phyloP scores from a whole-genome alignment of 768 basidiomycete genomes.

The Sporobolomyces phaffii region DNA sequence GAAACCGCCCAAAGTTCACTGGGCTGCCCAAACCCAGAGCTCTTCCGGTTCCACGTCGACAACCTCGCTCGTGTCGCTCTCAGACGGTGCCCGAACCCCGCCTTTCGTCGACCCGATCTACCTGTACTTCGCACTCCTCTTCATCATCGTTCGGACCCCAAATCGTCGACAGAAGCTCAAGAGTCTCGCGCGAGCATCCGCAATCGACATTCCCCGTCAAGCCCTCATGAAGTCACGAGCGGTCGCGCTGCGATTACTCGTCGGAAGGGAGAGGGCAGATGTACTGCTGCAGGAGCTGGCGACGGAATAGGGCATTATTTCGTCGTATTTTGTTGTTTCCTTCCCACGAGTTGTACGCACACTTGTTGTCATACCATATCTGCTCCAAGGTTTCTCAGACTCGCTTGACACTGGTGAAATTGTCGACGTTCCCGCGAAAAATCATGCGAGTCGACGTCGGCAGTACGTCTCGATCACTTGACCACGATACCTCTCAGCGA shows the following conservation, averaged over 20 bases:
- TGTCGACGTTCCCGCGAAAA: no score
- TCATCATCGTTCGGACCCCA: slow-evolving; percentile 28
- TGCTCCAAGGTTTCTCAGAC: no score
- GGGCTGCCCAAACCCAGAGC: not conserved
- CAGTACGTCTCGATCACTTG: no score
- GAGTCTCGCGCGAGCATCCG: not conserved
- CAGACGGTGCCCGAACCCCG: not conserved
- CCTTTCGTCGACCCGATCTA: slow-evolving; percentile 7
- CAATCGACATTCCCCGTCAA: not conserved
- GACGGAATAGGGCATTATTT: no score
- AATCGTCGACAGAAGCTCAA: slow-evolving; percentile 19
- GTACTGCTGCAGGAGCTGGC: not conserved
- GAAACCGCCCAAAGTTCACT: slow-evolving; percentile 23
- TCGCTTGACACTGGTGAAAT: no score
- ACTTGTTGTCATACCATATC: slow-evolving; percentile 8
- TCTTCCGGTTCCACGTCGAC: no score
- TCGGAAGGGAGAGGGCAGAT: not conserved
- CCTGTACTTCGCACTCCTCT: slow-evolving; percentile 19
- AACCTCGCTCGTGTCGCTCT: no score
- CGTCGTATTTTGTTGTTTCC: not conserved
- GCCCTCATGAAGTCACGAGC: not conserved
- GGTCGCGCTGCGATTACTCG: slow-evolving; percentile 1
- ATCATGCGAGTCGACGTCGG: no score
- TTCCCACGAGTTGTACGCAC: not conserved
- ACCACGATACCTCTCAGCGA: no score